These are phyloP conservation scores for Novymonas esmeraldas DNA, from an alignment of 208 protist species.

Conservation along the genomic window DNA sequence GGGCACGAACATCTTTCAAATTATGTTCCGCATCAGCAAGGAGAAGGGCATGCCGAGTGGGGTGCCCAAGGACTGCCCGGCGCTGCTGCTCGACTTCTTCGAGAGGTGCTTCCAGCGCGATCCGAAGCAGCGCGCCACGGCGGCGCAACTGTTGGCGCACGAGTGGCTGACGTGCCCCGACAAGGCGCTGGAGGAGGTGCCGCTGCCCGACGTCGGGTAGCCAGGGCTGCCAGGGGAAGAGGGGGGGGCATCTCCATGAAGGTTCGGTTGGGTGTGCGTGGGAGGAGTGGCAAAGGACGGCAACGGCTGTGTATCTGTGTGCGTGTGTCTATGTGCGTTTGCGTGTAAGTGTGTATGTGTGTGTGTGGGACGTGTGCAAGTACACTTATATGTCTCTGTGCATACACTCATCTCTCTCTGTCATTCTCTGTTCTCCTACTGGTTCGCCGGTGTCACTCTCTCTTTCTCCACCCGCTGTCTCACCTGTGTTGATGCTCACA, in stretches of 20 bases:
- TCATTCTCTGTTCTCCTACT: slow-evolving; percentile 10
- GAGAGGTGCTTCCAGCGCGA: slow-evolving; percentile 74
- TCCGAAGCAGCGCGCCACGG: slow-evolving; percentile 56
- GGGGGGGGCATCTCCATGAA: not conserved
- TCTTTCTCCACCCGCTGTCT: not conserved
- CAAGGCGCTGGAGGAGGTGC: slow-evolving; percentile 71
- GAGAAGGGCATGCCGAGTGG: slow-evolving; percentile 74
- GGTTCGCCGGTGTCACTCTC: not conserved
- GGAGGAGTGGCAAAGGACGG: too few species aligned
- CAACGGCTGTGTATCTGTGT: not conserved
- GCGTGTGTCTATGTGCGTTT: not conserved
- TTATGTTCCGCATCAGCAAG: slow-evolving; percentile 81
- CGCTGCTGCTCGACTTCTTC: slow-evolving; percentile 64
- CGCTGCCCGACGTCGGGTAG: slow-evolving; percentile 11
- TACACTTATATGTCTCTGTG: not conserved
- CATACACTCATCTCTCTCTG: not conserved
- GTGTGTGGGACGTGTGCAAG: not conserved
- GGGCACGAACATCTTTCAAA: slow-evolving; percentile 71
- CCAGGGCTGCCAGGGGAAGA: not conserved
- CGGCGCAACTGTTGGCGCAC: slow-evolving; percentile 70
- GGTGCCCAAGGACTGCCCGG: slow-evolving; percentile 66
- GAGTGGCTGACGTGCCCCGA: slow-evolving; percentile 82
- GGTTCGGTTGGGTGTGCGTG: slow-evolving; percentile 5
- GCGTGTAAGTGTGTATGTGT: not conserved
- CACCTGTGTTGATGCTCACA: too few species aligned